These are phyloP conservation scores for Penicillium coprophilum DNA, from an alignment of 495 filamentous ascomycete genomes.

Conservation along the genomic window DNA sequence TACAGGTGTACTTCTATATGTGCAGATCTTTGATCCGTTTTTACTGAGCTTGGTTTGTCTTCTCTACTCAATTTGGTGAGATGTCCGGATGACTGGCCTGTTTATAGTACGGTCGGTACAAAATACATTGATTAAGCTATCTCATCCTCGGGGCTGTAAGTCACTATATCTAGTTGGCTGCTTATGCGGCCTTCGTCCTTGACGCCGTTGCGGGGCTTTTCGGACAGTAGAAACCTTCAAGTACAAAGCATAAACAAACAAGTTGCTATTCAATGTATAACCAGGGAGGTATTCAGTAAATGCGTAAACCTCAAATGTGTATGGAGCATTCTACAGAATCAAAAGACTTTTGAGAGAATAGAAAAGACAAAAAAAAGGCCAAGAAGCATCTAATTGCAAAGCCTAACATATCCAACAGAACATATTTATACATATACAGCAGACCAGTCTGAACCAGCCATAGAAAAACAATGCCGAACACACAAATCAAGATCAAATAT, in stretches of 20 bases:
- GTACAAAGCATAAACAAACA: no score
- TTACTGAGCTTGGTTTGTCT: not conserved
- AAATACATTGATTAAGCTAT: not conserved
- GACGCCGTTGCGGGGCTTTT: no score
- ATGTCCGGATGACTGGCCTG: constrained; percentile 1
- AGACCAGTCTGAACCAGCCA: constrained; percentile 6
- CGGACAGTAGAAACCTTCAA: no score
- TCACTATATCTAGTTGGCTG: no score
- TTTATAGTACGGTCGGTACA: not conserved
- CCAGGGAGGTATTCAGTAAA: not conserved
- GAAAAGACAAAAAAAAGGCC: constrained; percentile 1
- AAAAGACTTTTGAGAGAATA: not conserved
- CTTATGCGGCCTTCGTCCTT: not conserved
- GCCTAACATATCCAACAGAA: constrained; percentile 16
- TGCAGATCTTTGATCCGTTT: not conserved
- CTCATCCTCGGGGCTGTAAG: no score
- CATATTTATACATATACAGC: constrained; percentile 29
- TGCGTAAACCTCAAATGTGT: not conserved
- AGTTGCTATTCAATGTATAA: not conserved
- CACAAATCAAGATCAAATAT: not conserved
- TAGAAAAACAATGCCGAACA: constrained; percentile 10
- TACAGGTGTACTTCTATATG: constrained; percentile 2
- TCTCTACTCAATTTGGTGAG: not conserved
- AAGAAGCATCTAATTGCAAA: constrained; percentile 9
- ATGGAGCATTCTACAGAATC: not conserved